phyloP scores from a whole-genome alignment of 2,329 filamentous ascomycete genomes.

The Phialocephala sp. region DNA sequence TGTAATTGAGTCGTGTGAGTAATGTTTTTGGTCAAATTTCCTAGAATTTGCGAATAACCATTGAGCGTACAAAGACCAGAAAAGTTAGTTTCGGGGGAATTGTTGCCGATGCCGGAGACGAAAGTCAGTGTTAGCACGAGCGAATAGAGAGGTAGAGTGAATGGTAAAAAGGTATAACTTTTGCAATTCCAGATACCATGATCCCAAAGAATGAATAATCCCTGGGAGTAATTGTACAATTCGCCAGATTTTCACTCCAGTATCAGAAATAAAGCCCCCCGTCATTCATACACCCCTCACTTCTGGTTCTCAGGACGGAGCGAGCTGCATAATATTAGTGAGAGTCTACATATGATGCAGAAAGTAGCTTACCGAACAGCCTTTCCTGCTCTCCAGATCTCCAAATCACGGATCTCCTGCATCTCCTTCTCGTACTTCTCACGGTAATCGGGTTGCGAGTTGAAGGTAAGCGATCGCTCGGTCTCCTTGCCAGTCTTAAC shows the following conservation, averaged over 20 bases:
- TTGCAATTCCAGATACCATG: slow-evolving; percentile 42
- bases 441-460: slow-evolving; percentile 93
- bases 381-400: slow-evolving; percentile 99
- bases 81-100: slow-evolving; percentile 21
- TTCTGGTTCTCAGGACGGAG: slow-evolving; percentile 89
- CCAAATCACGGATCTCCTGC: slow-evolving; percentile 95
- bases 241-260: slow-evolving; percentile 39
- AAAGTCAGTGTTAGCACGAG: slow-evolving; percentile 13
- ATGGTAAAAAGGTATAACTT: slow-evolving; percentile 35
- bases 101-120: slow-evolving; percentile 33
- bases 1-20: not conserved
- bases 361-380: slow-evolving; percentile 74
- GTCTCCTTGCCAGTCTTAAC: slow-evolving; percentile 94
- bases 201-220: slow-evolving; percentile 31
- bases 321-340: slow-evolving; percentile 52
- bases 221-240: slow-evolving; percentile 43
- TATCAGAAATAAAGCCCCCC: slow-evolving; percentile 34
- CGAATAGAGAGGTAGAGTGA: slow-evolving; percentile 17
- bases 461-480: slow-evolving; percentile 95
- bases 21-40: slow-evolving; percentile 5
- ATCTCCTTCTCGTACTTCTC: slow-evolving; percentile 98
- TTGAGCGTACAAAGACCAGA: not conserved
- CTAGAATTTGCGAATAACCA: not conserved
- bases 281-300: slow-evolving; percentile 45
- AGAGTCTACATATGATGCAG: slow-evolving; percentile 10